Conservation (phyloP, 306 rosid species). For the Prinsepia uniflora region DNA sequence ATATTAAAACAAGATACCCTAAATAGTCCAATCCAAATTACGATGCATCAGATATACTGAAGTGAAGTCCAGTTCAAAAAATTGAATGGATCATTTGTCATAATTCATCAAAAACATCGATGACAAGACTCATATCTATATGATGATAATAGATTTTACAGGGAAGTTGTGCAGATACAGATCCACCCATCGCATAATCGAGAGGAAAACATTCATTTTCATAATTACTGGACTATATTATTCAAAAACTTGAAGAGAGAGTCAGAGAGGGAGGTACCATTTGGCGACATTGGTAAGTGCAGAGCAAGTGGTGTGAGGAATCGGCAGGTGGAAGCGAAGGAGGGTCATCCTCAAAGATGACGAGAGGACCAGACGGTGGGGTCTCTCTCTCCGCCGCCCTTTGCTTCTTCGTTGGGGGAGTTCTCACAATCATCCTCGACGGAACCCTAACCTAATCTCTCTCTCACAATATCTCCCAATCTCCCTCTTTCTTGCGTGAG, state of each 20-base stretch:
- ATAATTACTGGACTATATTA: background rate
- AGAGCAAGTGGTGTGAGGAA: slow-evolving; percentile 43
- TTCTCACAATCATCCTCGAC: slow-evolving; percentile 59
- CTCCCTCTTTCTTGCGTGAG: background rate
- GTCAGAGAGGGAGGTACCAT: slow-evolving; percentile 44
- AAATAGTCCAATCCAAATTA: background rate
- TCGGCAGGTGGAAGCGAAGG: slow-evolving; percentile 18
- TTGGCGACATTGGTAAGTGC: slow-evolving; percentile 98
- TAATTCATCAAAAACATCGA: background rate
- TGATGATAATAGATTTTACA: background rate
- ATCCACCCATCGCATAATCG: background rate
- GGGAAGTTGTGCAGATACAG: background rate
- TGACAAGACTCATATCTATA: background rate
- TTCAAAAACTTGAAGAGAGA: background rate
- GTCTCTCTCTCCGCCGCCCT: slow-evolving; percentile 41
- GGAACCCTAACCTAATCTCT: background rate
- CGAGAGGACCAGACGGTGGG: slow-evolving; percentile 43
- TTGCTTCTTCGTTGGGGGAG: slow-evolving; percentile 74
- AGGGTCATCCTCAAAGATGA: slow-evolving; percentile 68
- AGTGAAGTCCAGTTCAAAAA: background rate
- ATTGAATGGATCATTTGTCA: background rate
- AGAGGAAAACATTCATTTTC: background rate
- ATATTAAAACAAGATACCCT: background rate
- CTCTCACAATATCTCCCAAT: background rate
- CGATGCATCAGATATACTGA: background rate